Evolutionary conservation across 768 basidiomycete species (phyloP), one percentile per base, ranked within the genome.

Genomic region (Psilocybe tampanensis): DNA sequence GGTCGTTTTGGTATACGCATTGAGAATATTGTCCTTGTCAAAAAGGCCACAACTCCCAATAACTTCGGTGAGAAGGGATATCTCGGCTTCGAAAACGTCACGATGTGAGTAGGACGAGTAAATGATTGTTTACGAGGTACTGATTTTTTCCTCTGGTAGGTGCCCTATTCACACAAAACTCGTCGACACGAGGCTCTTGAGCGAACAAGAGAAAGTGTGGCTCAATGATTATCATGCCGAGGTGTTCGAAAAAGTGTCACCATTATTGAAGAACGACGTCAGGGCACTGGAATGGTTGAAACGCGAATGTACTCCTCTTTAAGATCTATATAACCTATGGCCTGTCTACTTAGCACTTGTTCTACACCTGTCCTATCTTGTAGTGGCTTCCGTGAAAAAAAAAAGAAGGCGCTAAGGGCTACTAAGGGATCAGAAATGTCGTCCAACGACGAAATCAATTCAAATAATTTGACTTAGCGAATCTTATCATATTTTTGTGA

Each of bases 1-100:
- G 96, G 95, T 1, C 76, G 80, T 44, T 98, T 88, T 65, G 96
- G 95, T 2, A 94, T 98, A 64, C 87, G 97, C 3, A 92, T 96
- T 64, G 96, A 99, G 74, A 94, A 85, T 70, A 81, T 98, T 42
- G 85, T 95, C 19, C 76, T 96, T 18, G 90, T 96, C 3, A 80
- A 82, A 47, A 81, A 86, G 43, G 87, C 73, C 9, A 70, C 88
- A 52, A 94, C 93, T 0, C 83, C 78, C 8, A 83, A 86, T 53
- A 82, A 93, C 66, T 98, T 95, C 68, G 94, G 92, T 1, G 84
- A 85, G 18, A 89, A 89, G 61, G 92, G 89, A 1, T 98, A 86
- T 72, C 80, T 97, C 26, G 81, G 86, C 2, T 90, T 96, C 59
- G 96, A 98, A 72, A 78, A 82, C 54, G 79, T 98, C 55, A 98